These are phyloP conservation scores for Tricladium varicosporioides DNA, from an alignment of 2,329 filamentous ascomycete species.

Conservation along the genomic window DNA sequence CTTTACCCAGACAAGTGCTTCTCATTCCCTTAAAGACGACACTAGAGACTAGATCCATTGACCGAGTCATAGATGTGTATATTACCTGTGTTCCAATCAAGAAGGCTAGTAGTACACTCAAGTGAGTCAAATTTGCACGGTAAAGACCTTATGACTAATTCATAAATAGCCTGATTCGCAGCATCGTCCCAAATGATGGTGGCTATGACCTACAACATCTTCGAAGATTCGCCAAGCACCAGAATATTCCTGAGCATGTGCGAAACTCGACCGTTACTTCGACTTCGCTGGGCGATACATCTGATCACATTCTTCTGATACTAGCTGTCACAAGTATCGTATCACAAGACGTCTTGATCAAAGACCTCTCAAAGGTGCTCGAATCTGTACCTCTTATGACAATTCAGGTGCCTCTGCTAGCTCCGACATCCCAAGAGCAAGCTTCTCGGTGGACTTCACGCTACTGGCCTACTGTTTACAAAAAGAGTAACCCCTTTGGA, in stretches of 20 bases:
- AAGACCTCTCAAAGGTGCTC: slow-evolving; percentile 47
- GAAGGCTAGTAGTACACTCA: slow-evolving; percentile 69
- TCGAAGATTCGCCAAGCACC: slow-evolving; percentile 71
- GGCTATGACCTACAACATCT: slow-evolving; percentile 69
- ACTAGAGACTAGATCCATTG: slow-evolving; percentile 59
- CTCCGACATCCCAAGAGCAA: slow-evolving; percentile 74
- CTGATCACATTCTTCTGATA: slow-evolving; percentile 41
- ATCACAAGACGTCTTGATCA: slow-evolving; percentile 50
- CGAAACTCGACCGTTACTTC: slow-evolving; percentile 45
- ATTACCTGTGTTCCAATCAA: slow-evolving; percentile 71
- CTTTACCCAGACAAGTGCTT: too few relatives aligned
- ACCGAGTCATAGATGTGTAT: slow-evolving; percentile 60
- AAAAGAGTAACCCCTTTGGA: slow-evolving; percentile 83
- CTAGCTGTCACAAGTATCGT: slow-evolving; percentile 51
- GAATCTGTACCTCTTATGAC: slow-evolving; percentile 40
- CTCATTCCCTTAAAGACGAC: slow-evolving; percentile 52
- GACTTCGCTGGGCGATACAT: slow-evolving; percentile 42
- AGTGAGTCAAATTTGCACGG: slow-evolving; percentile 48
- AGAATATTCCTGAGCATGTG: slow-evolving; percentile 64
- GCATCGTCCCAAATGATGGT: slow-evolving; percentile 56
- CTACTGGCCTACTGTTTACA: slow-evolving; percentile 84
- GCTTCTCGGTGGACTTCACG: slow-evolving; percentile 70
- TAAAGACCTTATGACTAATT: slow-evolving; percentile 28
- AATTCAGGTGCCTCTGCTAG: slow-evolving; percentile 68
- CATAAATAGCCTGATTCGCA: slow-evolving; percentile 50